A percentile compares a stretch with the other conserved stretches of the same genome.
Evolutionary conservation across 108 stramenopile genomes (phyloP).

Genomic region (Bacterosira constricta): DNA sequence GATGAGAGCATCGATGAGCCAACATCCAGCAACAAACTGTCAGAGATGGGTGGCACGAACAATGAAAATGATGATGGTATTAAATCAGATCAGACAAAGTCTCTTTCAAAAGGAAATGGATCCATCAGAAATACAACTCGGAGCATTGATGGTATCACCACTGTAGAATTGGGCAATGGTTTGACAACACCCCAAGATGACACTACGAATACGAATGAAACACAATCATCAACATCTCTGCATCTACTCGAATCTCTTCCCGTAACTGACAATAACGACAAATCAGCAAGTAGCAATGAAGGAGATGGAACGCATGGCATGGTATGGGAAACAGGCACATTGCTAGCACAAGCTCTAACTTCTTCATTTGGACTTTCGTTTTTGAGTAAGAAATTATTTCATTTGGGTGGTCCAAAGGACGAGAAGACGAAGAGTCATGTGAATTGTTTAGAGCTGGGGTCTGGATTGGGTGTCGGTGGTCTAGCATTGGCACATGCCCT

Average conservation of each 20-base stretch:
- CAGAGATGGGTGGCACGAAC: not conserved
- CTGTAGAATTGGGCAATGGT: conserved; percentile 39
- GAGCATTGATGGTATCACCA: not conserved
- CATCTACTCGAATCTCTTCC: conserved; percentile 23
- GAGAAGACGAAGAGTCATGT: not conserved
- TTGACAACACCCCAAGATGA: conserved; percentile 5
- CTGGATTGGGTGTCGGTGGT: conserved; percentile 67
- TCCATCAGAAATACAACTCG: not conserved
- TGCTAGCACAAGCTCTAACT: conserved; percentile 40
- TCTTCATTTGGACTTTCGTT: conserved; percentile 17
- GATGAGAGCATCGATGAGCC: too few species aligned
- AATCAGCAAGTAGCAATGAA: not conserved
- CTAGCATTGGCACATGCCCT: conserved; percentile 57
- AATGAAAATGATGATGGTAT: conserved; percentile 5
- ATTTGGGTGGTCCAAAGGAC: too few species aligned
- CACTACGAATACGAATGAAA: not conserved
- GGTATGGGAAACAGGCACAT: conserved; percentile 52
- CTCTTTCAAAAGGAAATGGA: too few species aligned
- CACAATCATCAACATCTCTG: not conserved
- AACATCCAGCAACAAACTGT: not conserved
- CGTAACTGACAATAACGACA: not conserved
- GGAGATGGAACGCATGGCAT: conserved; percentile 53
- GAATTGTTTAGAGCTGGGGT: conserved; percentile 70
- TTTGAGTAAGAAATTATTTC: conserved; percentile 11
- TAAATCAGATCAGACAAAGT: conserved; percentile 2